Conservation (phyloP, 805 yeast species). For the Candida andamanensis region DNA sequence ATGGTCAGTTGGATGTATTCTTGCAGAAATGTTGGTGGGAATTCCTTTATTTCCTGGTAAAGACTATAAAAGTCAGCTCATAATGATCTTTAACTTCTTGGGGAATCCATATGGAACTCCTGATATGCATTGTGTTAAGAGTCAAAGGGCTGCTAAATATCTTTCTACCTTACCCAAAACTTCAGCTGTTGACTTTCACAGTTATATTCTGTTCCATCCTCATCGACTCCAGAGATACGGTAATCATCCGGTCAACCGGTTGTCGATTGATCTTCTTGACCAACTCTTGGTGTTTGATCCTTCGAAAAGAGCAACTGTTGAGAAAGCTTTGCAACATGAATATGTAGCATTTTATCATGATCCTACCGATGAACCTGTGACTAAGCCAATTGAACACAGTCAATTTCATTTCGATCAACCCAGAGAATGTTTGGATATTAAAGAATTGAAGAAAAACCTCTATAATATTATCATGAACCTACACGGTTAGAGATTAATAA, state of each 20-base stretch:
- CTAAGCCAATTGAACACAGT: slow-evolving; percentile 16
- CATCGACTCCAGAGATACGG: slow-evolving; percentile 14
- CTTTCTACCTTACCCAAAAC: slow-evolving; percentile 22
- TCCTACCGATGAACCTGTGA: slow-evolving; percentile 26
- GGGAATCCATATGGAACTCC: slow-evolving; percentile 55
- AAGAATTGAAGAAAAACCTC: not conserved
- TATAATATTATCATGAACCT: not conserved
- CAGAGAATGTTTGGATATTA: not conserved
- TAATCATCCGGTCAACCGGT: slow-evolving; percentile 15
- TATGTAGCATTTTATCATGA: slow-evolving; percentile 78
- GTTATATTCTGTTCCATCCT: slow-evolving; percentile 17
- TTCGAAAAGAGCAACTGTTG: slow-evolving; percentile 74
- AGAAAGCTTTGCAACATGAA: slow-evolving; percentile 85
- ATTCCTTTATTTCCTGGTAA: slow-evolving; percentile 72
- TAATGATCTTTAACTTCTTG: slow-evolving; percentile 59
- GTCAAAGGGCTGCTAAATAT: slow-evolving; percentile 21
- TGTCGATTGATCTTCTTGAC: slow-evolving; percentile 38
- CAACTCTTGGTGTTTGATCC: slow-evolving; percentile 88
- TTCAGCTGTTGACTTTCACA: slow-evolving; percentile 13
- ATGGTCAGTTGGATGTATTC: slow-evolving; percentile 77
- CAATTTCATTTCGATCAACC: slow-evolving; percentile 31
- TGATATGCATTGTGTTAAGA: slow-evolving; percentile 17
- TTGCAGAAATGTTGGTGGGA: slow-evolving; percentile 61
- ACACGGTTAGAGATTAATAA: not conserved
- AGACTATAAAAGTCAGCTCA: slow-evolving; percentile 65